These are phyloP conservation scores for Talaromyces proteolyticus DNA, from an alignment of 495 filamentous ascomycete species.

Conservation along the genomic window DNA sequence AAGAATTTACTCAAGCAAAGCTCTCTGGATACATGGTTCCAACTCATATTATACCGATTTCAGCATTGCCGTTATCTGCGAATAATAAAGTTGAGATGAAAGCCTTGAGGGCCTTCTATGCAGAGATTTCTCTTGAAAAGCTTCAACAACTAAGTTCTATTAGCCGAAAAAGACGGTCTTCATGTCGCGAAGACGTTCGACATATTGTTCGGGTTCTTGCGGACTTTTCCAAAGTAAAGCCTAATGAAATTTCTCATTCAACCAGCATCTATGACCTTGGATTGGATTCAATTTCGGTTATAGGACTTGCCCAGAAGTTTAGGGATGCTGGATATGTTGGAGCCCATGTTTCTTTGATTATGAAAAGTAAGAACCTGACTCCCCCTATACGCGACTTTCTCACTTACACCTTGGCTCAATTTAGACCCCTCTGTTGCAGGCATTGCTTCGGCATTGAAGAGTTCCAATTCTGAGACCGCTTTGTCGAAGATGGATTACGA, in stretches of 20 bases:
- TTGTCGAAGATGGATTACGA: conserved; percentile 23
- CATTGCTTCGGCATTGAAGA: conserved; percentile 38
- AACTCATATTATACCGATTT: conserved; percentile 61
- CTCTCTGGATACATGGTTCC: conserved; percentile 76
- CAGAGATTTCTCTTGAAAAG: conserved; percentile 42
- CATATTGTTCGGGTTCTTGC: conserved; percentile 48
- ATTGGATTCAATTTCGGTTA: conserved; percentile 74
- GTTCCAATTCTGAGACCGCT: conserved; percentile 4
- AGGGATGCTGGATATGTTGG: conserved; percentile 46
- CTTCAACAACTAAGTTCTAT: conserved; percentile 48
- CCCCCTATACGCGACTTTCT: neutral
- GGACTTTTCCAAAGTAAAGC: conserved; percentile 35
- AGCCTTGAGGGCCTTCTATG: conserved; percentile 51
- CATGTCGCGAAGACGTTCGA: conserved; percentile 28
- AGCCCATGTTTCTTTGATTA: conserved; percentile 56
- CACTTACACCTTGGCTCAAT: conserved; percentile 7
- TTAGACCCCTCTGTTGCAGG: conserved; percentile 45
- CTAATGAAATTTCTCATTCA: conserved; percentile 36
- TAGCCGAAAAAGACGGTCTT: conserved; percentile 21
- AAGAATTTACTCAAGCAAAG: conserved; percentile 47
- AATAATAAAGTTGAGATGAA: conserved; percentile 76
- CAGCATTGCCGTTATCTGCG: conserved; percentile 57
- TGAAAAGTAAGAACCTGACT: conserved; percentile 43
- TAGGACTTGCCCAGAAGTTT: conserved; percentile 52
- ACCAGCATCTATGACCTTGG: conserved; percentile 77